These are phyloP conservation scores for Suillus plorans DNA, from an alignment of 768 basidiomycete species.

Conservation along the genomic window DNA sequence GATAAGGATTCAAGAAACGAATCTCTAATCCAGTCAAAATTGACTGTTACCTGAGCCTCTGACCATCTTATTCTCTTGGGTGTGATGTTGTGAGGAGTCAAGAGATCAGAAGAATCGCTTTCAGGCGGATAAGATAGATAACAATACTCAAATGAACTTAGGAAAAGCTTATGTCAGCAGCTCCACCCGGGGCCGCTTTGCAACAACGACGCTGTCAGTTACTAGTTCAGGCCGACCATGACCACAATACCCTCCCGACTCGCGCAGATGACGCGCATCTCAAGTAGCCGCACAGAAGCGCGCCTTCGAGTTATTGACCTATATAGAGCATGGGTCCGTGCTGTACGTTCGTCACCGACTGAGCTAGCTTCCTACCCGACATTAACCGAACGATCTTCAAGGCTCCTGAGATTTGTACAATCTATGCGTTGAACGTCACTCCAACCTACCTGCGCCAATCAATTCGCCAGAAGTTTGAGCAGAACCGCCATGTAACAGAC, in stretches of 20 bases:
- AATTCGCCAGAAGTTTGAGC: slow-evolving; percentile 86
- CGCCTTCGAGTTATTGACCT: slow-evolving; percentile 68
- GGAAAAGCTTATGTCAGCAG: slow-evolving; percentile 20
- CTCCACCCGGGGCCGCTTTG: too few relatives aligned
- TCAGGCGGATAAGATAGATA: slow-evolving; percentile 19
- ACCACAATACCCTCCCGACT: slow-evolving; percentile 90
- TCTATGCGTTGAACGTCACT: slow-evolving; percentile 83
- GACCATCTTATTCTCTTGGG: slow-evolving; percentile 23
- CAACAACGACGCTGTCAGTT: neutral
- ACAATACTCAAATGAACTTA: neutral
- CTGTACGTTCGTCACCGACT: slow-evolving; percentile 52
- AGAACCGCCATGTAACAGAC: slow-evolving; percentile 81
- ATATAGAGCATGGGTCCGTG: slow-evolving; percentile 93
- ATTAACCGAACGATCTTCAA: slow-evolving; percentile 30
- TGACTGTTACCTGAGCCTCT: slow-evolving; percentile 28
- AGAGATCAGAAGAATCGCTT: neutral
- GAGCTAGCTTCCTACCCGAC: slow-evolving; percentile 5
- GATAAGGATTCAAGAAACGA: neutral
- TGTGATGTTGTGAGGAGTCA: neutral
- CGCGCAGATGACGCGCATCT: slow-evolving; percentile 66
- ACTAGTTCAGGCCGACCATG: slow-evolving; percentile 37
- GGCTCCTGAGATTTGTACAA: slow-evolving; percentile 86
- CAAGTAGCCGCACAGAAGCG: slow-evolving; percentile 56
- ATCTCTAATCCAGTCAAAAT: neutral
- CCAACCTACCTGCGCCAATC: slow-evolving; percentile 75